Evolutionary conservation across 2,329 filamentous ascomycete species (phyloP).

Genomic region (Pseudogymnoascus sp.): DNA sequence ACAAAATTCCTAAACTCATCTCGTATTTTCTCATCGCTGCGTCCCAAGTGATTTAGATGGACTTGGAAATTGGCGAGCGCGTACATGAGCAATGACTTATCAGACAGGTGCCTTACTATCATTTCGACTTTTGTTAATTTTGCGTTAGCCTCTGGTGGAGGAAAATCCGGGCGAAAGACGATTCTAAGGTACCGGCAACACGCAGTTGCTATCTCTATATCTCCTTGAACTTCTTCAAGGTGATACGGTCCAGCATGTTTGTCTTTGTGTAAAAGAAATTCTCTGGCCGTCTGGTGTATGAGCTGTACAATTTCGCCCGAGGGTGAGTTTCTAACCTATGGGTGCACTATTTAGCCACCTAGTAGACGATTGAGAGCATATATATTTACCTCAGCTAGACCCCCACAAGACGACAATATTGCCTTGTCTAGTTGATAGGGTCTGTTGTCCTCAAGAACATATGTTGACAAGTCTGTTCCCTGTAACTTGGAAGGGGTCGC

Average conservation of each 20-base stretch:
- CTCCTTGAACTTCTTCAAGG: background rate
- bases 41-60: background rate
- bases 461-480: background rate
- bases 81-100: background rate
- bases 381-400: background rate
- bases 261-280: slow-evolving; percentile 4
- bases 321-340: background rate
- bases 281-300: slow-evolving; percentile 9
- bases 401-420: background rate
- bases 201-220: background rate
- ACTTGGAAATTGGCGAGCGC: background rate
- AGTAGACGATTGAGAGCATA: background rate
- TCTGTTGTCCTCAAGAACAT: background rate
- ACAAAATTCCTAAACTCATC: background rate
- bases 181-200: background rate
- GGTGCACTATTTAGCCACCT: background rate
- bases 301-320: background rate
- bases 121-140: background rate
- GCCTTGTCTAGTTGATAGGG: background rate
- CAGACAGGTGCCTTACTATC: background rate
- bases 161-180: background rate
- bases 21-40: background rate
- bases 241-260: background rate
- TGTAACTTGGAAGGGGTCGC: background rate
- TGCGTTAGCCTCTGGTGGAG: background rate